phyloP scores from a whole-genome alignment of 2,329 filamentous ascomycete genomes.

The Boeremia lycopersici region DNA sequence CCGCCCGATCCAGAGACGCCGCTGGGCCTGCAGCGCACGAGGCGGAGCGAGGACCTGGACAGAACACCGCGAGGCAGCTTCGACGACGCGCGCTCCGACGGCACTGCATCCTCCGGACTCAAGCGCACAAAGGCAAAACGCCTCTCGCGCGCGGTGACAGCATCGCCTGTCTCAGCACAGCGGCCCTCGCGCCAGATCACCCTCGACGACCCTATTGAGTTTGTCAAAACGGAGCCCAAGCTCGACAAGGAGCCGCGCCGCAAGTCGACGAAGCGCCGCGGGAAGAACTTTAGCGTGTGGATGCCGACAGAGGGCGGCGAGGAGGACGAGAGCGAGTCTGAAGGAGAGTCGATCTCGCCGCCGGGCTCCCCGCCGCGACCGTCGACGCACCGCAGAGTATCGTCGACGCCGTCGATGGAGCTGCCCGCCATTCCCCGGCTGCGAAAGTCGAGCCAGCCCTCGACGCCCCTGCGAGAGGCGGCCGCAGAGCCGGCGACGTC shows the following conservation, averaged over 20 bases:
- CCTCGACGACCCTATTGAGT: conserved; percentile 39
- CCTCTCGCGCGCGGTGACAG: conserved; percentile 38
- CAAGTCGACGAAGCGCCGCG: conserved; percentile 41
- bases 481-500: conserved; percentile 12
- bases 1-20: conserved; percentile 23
- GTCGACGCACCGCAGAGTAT: conserved; percentile 51
- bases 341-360: conserved; percentile 25
- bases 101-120: conserved; percentile 41
- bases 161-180: conserved; percentile 33
- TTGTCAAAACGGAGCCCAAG: conserved; percentile 16
- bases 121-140: conserved; percentile 50
- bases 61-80: conserved; percentile 45
- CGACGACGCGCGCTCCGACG: conserved; percentile 45
- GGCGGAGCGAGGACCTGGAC: conserved; percentile 25
- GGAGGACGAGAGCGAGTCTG: conserved; percentile 40
- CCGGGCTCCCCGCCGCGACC: conserved; percentile 42
- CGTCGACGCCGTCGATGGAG: conserved; percentile 56
- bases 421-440: conserved; percentile 54
- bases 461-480: conserved; percentile 37
- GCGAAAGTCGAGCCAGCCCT: conserved; percentile 49
- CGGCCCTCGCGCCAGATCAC: conserved; percentile 44
- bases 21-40: conserved; percentile 19
- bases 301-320: conserved; percentile 48
- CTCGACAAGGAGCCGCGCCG: conserved; percentile 30
- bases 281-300: conserved; percentile 57